These are phyloP conservation scores for Saccharomycopsis fodiens DNA, from an alignment of 805 yeast species.

Conservation along the genomic window DNA sequence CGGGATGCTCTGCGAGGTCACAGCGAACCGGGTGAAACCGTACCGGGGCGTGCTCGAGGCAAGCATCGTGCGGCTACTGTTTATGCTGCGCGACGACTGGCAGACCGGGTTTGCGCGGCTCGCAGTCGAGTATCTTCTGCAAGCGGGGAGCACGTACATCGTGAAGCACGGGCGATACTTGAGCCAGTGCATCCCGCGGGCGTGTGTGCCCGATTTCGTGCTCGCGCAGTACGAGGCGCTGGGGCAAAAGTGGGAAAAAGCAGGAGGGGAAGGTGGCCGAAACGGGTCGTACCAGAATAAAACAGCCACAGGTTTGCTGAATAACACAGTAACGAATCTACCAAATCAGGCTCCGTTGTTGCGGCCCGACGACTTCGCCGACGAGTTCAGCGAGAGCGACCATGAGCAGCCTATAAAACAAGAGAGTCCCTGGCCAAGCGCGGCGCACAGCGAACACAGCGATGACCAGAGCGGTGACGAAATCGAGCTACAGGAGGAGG, in stretches of 20 bases:
- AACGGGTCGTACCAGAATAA: no score
- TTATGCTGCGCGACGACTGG: not conserved
- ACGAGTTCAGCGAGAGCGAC: no score
- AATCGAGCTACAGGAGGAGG: no score
- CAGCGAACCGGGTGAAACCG: conserved; percentile 2
- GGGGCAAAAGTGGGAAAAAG: not conserved
- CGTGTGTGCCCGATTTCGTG: not conserved
- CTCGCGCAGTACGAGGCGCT: not conserved
- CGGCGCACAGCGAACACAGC: no score
- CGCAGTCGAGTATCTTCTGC: not conserved
- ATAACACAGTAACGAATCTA: no score
- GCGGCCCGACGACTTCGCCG: no score
- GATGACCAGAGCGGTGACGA: no score
- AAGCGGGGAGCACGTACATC: not conserved
- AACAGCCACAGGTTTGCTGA: no score
- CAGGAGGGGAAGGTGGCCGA: not conserved
- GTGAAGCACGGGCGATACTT: not conserved
- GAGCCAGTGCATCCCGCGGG: not conserved
- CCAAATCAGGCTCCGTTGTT: no score
- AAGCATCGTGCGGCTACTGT: not conserved
- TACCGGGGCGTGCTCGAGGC: conserved; percentile 3
- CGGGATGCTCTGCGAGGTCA: conserved; percentile 10
- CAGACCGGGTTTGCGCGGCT: not conserved
- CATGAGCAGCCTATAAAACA: no score
- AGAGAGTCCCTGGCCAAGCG: no score